Conservation (phyloP, 2,329 filamentous ascomycete species). For the Trichoderma sp. region DNA sequence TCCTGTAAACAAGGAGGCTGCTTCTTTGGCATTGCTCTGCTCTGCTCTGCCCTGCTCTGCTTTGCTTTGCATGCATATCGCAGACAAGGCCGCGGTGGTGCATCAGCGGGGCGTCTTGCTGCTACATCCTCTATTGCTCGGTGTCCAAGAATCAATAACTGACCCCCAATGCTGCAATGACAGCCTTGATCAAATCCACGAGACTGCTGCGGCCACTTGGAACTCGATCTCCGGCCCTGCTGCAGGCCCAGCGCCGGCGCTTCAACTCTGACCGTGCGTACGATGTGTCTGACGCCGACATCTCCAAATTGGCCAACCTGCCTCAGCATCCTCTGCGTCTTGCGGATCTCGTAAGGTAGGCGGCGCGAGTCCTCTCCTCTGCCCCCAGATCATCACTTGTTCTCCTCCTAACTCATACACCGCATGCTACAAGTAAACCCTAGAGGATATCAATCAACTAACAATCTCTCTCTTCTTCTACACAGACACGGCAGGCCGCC, state of each 20-base stretch:
- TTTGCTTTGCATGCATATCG: not conserved
- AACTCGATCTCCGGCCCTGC: not conserved
- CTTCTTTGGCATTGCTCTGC: not conserved
- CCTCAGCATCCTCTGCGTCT: constrained; percentile 81
- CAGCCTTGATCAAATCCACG: constrained; percentile 24
- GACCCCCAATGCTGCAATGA: constrained; percentile 31
- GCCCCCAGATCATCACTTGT: not conserved
- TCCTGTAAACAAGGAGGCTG: not conserved
- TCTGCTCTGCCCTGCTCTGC: no score
- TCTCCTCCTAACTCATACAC: not conserved
- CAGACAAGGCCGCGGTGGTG: not conserved
- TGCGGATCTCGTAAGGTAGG: constrained; percentile 81
- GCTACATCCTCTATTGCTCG: not conserved
- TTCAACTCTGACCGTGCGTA: constrained; percentile 28
- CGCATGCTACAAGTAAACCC: not conserved
- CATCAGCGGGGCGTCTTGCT: not conserved
- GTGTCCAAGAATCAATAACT: not conserved
- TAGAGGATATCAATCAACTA: not conserved
- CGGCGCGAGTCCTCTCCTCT: not conserved
- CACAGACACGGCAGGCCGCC: constrained; percentile 75
- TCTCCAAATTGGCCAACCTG: constrained; percentile 74
- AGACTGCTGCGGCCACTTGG: constrained; percentile 23
- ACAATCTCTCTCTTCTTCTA: not conserved
- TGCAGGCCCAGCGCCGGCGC: constrained; percentile 22
- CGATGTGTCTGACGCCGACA: constrained; percentile 68